Base-by-base conservation (phyloP, 805 yeast species). In the Candida adriatica region DNA sequence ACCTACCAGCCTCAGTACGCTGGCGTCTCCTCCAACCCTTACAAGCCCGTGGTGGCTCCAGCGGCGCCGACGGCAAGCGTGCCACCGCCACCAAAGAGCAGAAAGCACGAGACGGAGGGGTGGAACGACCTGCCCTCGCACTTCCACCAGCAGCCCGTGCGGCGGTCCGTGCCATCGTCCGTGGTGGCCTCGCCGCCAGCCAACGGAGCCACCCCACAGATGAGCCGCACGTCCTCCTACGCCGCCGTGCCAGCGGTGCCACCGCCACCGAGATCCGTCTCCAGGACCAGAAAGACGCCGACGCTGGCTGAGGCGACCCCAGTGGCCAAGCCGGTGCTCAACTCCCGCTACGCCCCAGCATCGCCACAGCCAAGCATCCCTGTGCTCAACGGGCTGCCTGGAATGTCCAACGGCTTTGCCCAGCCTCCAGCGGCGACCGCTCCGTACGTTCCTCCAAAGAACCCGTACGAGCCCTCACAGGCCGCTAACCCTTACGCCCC, bases 101-200 rank as follows among this genome's bases (percentile, higher is more conserved):
- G 42, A 45, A 68, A 65, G 35, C 57, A 55, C 33, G 73, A 73
- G 26, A 70, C 70, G 23, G 83, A 77, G 23, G 85, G 84, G 4
- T 78, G 86, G 85, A 78, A 77, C 45, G 84, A 77, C 48, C 58
- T 79, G 38, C 85, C 86, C 30, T 65, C 71, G 8, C 58, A 66
- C 8, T 68, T 68, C 57, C 67, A 67, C 28, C 49, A 47, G 16
- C 43, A 38, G 25, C 42, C 45, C 19, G 18, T 58, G 18, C 55
- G 67, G 8, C 68, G 69, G 31, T 61, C 68, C 23, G 60, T 68
- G 18, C 67, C 72, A 14, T 63, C 75, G 13, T 59, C 71, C 6
- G 59, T 64, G 13, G 44, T 45, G 5, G 26, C 51, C 6, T 51
- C 58, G 16, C 37, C 49, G 8, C 24, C 37, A 13, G 11, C 23